These are phyloP conservation scores for Lobosporangium transversale DNA, from an alignment of 192 early-diverging fungal genomes.

Conservation along the genomic window DNA sequence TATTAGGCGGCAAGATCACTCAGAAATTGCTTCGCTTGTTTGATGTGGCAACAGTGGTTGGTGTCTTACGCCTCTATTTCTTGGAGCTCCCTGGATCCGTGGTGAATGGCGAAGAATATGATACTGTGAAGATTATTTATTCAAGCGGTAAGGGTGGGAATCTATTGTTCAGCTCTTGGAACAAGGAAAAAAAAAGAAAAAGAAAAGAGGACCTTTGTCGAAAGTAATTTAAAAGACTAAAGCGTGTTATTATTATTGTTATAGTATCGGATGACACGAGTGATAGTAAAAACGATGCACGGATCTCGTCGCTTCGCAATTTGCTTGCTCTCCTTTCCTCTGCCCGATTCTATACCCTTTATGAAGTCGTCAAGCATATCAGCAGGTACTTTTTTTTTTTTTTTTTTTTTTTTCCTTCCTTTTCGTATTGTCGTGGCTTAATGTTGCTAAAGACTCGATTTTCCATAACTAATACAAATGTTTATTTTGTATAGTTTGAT, in stretches of 20 bases:
- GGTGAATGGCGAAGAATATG: constrained; percentile 76
- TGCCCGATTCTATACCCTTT: constrained; percentile 57
- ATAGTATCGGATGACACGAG: constrained; percentile 38
- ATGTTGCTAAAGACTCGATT: too few relatives aligned
- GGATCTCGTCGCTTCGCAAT: constrained; percentile 58
- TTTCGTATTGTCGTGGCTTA: neutral
- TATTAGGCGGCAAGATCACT: constrained; percentile 59
- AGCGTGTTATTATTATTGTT: too few relatives aligned
- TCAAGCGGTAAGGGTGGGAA: constrained; percentile 54
- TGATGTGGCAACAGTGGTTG: constrained; percentile 67
- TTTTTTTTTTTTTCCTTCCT: constrained; percentile 1
- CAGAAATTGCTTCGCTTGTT: constrained; percentile 63
- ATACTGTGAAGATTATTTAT: constrained; percentile 72
- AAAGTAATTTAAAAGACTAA: too few relatives aligned
- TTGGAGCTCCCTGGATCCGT: constrained; percentile 76
- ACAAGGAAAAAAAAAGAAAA: too few relatives aligned
- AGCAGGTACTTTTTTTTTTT: constrained; percentile 29
- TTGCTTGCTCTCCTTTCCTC: constrained; percentile 57
- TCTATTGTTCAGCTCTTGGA: neutral
- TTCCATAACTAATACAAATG: neutral
- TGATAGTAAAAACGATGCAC: constrained; percentile 44
- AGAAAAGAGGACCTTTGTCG: too few relatives aligned
- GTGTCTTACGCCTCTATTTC: constrained; percentile 72
- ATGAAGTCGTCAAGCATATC: constrained; percentile 51
- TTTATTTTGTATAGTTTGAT: constrained; percentile 14